Conservation (phyloP, 2,329 filamentous ascomycete species). For the Diaporthe citriasiana region DNA sequence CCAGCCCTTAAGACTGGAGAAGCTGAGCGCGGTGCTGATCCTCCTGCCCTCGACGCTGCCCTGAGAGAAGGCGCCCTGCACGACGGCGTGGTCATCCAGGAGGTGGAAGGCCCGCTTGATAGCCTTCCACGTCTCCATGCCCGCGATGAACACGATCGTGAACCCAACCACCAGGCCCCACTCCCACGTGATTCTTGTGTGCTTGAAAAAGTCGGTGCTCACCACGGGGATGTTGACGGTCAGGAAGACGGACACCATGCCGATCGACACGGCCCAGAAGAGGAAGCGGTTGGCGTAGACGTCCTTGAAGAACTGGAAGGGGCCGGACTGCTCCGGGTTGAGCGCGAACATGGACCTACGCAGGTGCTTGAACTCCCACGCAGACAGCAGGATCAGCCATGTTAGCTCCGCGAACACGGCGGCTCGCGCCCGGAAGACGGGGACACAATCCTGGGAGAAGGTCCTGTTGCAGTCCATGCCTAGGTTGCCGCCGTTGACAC, state of each 20-base stretch:
- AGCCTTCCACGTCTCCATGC: conserved; percentile 81
- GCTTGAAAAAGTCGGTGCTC: conserved; percentile 80
- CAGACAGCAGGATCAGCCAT: conserved; percentile 80
- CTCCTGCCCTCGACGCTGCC: conserved; percentile 61
- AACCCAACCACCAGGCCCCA: conserved; percentile 78
- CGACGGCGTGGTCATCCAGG: conserved; percentile 66
- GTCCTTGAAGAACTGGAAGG: conserved; percentile 71
- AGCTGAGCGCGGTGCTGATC: conserved; percentile 64
- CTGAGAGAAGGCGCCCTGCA: conserved; percentile 66
- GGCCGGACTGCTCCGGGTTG: conserved; percentile 64
- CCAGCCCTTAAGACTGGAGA: conserved; percentile 64
- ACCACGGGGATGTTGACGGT: conserved; percentile 81
- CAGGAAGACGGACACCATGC: conserved; percentile 74
- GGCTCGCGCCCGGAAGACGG: conserved; percentile 78
- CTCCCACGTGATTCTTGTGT: conserved; percentile 80
- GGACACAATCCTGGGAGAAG: conserved; percentile 68
- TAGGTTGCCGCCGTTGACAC: conserved; percentile 67
- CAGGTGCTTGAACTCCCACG: conserved; percentile 84
- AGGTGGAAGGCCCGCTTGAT: conserved; percentile 70
- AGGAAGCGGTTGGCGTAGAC: conserved; percentile 79
- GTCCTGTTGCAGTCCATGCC: conserved; percentile 74
- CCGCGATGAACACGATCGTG: conserved; percentile 74
- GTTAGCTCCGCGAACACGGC: conserved; percentile 81
- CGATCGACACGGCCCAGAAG: conserved; percentile 75
- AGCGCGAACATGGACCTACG: conserved; percentile 80